These are phyloP conservation scores for Pinus albicaulis DNA, from an alignment of 75 land plant species.

Conservation along the genomic window DNA sequence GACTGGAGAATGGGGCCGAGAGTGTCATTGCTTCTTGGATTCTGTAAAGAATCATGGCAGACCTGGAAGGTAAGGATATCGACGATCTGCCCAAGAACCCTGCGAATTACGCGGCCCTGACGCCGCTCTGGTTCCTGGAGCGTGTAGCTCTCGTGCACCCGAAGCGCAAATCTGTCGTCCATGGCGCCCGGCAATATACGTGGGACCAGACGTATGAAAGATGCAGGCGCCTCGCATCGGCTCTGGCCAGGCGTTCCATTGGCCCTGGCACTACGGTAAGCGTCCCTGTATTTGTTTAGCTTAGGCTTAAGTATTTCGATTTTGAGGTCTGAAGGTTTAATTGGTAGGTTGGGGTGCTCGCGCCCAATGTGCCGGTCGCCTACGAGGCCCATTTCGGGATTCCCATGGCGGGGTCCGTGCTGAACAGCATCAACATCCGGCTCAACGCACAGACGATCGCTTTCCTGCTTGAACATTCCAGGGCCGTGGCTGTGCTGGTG, in stretches of 20 bases:
- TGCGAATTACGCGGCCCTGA: constrained; percentile 75
- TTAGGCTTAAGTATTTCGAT: too few species aligned
- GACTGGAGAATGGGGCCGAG: too few species aligned
- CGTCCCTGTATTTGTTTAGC: too few species aligned
- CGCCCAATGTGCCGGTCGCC: constrained; percentile 86
- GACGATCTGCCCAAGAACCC: constrained; percentile 65
- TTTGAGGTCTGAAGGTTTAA: too few species aligned
- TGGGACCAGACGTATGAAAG: constrained; percentile 77
- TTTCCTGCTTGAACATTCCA: constrained; percentile 70
- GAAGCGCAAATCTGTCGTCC: constrained; percentile 50
- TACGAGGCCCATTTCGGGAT: constrained; percentile 97
- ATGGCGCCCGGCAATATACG: constrained; percentile 51
- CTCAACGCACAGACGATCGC: constrained; percentile 73
- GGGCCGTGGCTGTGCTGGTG: constrained; percentile 59
- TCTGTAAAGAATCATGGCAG: too few species aligned
- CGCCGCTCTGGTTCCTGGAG: constrained; percentile 81
- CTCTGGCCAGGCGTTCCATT: constrained; percentile 49
- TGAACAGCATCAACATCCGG: constrained; percentile 84
- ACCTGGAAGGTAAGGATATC: constrained; percentile 24
- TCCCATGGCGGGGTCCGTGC: constrained; percentile 87
- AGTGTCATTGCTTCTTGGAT: too few species aligned
- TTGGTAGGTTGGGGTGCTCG: constrained; percentile 73
- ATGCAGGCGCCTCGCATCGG: constrained; percentile 84
- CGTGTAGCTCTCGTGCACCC: constrained; percentile 75
- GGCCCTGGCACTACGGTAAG: constrained; percentile 57